Evolutionary conservation across 257 asterid genomes (phyloP), one percentile per base, ranked within the genome.

Genomic region (Leptodermis oblonga): DNA sequence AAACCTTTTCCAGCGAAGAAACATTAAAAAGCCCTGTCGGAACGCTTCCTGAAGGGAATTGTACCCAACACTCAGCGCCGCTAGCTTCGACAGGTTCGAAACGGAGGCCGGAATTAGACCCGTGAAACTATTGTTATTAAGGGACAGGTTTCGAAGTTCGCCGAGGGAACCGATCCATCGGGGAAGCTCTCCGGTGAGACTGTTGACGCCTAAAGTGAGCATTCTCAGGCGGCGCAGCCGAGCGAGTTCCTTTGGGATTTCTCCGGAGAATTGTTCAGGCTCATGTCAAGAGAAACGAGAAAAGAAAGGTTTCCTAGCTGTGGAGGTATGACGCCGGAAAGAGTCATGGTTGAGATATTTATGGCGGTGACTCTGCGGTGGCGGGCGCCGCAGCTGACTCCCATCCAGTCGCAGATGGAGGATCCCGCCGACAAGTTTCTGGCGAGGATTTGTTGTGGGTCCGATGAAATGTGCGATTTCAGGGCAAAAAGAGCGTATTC

Each of bases 1-100:
- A n/a, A 4, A 73, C 13, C 1, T 15, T 1, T 61, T 48, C 59
- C 28, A 73, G 48, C 4, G 70, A 68, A 0, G 82, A 70, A 13
- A 70, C 12, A 48, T 76, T 79, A 77, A 75, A 75, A 5, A 76
- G 51, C 13, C 74, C 74, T 43, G 20, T 31, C 4, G 84, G 82
- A 60, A 83, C 53, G 6, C 14, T 56, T 20, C 88, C 88, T 22
- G 20, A 0, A 83, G 70, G 13, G 3, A 31, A 75, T 83, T 83
- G 5, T 0, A 8, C 1, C 68, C 23, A 7, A 83, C 30, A 0
- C 23, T 8, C 39, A 80, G 23, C 0, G 5, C 7, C 9, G 42
- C 59, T 2, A 83, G 80, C 14, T 67, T 70, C 0, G 82, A 31
- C 13, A 78, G 49, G 67, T 80, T 80, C 0, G 56, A 55, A 43